phyloP scores from a whole-genome alignment of 768 basidiomycete genomes.

The Xerocomellus chrysenteron region DNA sequence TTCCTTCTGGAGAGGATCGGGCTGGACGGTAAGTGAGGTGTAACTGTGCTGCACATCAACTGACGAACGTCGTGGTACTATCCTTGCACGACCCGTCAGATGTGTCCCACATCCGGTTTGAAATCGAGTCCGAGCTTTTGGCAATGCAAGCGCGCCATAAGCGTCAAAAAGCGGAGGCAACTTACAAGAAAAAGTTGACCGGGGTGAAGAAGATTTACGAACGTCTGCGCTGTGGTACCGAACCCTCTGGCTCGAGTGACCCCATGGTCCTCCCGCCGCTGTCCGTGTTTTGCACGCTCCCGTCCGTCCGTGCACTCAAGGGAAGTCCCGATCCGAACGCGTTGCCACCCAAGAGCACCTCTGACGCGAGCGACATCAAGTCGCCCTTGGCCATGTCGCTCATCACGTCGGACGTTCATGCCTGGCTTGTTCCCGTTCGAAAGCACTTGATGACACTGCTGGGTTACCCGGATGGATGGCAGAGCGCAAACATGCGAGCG shows the following conservation, averaged over 20 bases:
- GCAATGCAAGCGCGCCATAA: slow-evolving; percentile 22
- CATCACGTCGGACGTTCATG: slow-evolving; percentile 43
- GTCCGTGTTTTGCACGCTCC: slow-evolving; percentile 47
- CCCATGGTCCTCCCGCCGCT: slow-evolving; percentile 42
- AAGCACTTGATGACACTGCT: slow-evolving; percentile 44
- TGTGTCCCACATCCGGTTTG: slow-evolving; percentile 9
- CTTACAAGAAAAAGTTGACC: slow-evolving; percentile 27
- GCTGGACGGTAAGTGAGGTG: slow-evolving; percentile 34
- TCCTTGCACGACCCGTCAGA: slow-evolving; percentile 14
- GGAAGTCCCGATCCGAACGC: slow-evolving; percentile 22
- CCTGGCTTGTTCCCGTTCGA: slow-evolving; percentile 50
- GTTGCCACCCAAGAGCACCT: neutral
- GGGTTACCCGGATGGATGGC: slow-evolving; percentile 52
- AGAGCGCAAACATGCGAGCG: slow-evolving; percentile 41
- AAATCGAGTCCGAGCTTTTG: slow-evolving; percentile 32
- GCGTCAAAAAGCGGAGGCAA: slow-evolving; percentile 29
- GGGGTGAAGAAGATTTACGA: slow-evolving; percentile 46
- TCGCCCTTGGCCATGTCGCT: slow-evolving; percentile 37
- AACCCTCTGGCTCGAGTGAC: neutral
- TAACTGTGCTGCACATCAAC: neutral
- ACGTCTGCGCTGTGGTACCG: slow-evolving; percentile 38
- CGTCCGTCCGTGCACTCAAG: slow-evolving; percentile 41
- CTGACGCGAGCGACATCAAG: slow-evolving; percentile 16
- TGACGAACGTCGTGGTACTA: neutral
- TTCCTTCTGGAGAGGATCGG: slow-evolving; percentile 40